phyloP scores from a whole-genome alignment of 1,284 basidiomycete genomes.

The Pseudozyma sp. region DNA sequence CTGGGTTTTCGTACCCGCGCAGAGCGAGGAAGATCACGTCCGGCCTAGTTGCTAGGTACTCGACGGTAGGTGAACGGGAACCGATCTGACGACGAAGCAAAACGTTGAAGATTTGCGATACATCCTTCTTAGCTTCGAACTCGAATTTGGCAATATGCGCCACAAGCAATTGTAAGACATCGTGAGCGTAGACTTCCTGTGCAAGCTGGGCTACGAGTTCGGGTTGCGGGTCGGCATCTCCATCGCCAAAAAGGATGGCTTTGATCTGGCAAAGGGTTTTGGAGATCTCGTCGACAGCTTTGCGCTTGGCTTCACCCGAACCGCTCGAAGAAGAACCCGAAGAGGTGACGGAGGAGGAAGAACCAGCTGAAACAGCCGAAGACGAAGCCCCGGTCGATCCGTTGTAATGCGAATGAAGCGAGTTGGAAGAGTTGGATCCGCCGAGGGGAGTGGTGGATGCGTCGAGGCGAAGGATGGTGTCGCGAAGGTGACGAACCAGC shows the following conservation, averaged over 20 bases:
- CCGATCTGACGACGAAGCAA: constrained; percentile 96
- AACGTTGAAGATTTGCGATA: constrained; percentile 95
- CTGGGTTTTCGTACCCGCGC: constrained; percentile 85
- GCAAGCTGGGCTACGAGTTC: constrained; percentile 77
- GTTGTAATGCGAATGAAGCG: constrained; percentile 23
- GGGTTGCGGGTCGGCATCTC: constrained; percentile 79
- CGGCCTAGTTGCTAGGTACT: constrained; percentile 85
- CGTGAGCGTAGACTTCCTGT: constrained; percentile 92
- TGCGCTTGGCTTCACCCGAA: constrained; percentile 29
- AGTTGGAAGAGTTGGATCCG: constrained; percentile 31
- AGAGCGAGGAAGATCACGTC: constrained; percentile 90
- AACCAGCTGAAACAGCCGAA: too few relatives aligned
- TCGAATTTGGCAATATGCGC: constrained; percentile 86
- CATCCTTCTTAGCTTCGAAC: constrained; percentile 92
- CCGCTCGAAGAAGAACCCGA: constrained; percentile 16
- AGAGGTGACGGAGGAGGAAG: constrained; percentile 16
- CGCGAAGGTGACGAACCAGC: constrained; percentile 60
- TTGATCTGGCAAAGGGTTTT: constrained; percentile 90
- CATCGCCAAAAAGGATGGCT: constrained; percentile 84
- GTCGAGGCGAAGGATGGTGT: constrained; percentile 60
- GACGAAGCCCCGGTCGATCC: constrained; percentile 20
- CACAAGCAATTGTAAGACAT: constrained; percentile 85
- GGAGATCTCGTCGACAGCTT: constrained; percentile 89
- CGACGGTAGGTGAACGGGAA: constrained; percentile 90
- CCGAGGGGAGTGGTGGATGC: constrained; percentile 19